A percentile compares a stretch with the other conserved stretches of the same genome.
Evolutionary conservation across 345 rosid genomes (phyloP).

Genomic region (Brassica rapa): DNA sequence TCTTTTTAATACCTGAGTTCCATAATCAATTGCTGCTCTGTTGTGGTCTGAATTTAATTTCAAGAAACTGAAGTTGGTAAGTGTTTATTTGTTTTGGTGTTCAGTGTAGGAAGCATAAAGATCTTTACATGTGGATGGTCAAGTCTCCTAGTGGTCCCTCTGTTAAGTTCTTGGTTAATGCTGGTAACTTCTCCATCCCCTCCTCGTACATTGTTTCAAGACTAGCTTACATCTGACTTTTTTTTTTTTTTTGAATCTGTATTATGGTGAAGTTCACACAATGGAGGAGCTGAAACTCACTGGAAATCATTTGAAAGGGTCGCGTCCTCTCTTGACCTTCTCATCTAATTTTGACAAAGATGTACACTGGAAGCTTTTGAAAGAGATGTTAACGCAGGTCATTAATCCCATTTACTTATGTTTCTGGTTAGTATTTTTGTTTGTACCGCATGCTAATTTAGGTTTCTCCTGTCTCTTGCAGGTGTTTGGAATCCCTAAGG

Average conservation of each 20-base stretch:
- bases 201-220: too few relatives aligned
- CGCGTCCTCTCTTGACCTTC: constrained; percentile 83
- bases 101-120: constrained; percentile 67
- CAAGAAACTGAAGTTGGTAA: background rate
- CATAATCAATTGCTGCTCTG: background rate
- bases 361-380: constrained; percentile 87
- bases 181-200: too few relatives aligned
- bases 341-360: constrained; percentile 81
- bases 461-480: constrained; percentile 27
- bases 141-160: constrained; percentile 71
- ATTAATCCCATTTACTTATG: too few relatives aligned
- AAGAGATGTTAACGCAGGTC: constrained; percentile 88
- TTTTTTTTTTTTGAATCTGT: too few relatives aligned
- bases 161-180: constrained; percentile 91
- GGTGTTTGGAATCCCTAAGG: constrained; percentile 93
- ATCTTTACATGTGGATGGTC: constrained; percentile 91
- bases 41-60: background rate
- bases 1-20: background rate
- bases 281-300: constrained; percentile 98
- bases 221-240: too few relatives aligned
- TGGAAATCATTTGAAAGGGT: constrained; percentile 88
- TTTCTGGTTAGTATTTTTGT: too few relatives aligned
- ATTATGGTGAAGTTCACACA: constrained; percentile 71
- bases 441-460: too few relatives aligned
- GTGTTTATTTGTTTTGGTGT: background rate